Evolutionary conservation across 2,329 filamentous ascomycete species (phyloP), one percentile per base, ranked within the genome.

Genomic region (Colletotrichum lentis): DNA sequence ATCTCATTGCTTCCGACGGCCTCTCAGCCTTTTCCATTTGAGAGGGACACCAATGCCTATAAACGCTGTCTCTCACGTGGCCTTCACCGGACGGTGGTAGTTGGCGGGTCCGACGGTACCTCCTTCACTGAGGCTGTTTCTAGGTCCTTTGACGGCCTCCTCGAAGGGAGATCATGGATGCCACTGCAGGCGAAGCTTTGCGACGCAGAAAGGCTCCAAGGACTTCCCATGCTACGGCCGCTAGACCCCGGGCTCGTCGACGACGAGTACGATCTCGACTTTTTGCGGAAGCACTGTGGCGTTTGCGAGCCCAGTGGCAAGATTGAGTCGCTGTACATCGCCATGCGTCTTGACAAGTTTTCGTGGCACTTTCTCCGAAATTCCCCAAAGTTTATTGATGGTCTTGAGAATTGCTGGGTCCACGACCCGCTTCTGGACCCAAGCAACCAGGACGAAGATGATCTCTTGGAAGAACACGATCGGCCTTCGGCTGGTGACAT

Each of bases 31-130:
- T 87, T 88, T 70, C 86, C 86, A 0, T 89, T 88, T 73, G 86
- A 88, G 75, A 86, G 86, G 73, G 85, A 88, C 71, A 88, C 86
- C 16, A 84, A 81, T 47, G 86, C 86, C 4, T 89, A 89, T 75
- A 88, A 88, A 73, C 81, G 86, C 50, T 88, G 86, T 52, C 79
- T 88, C 5, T 89, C 86, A 16, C 84, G 86, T 18, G 86, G 86
- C 3, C 80, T 88, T 52, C 86, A 88, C 71, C 84, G 83, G 67
- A 84, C 87, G 76, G 79, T 88, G 20, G 84, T 83, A 10, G 80
- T 89, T 14, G 79, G 80, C 50, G 85, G 84, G 20, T 79, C 79
- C 3, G 81, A 83, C 65, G 81, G 82, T 50, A 75, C 80, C 37
- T 83, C 85, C 0, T 86, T 89, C 72, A 77, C 74, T 12, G 73